phyloP scores from a whole-genome alignment of 176 grass and related monocot species.

The Musa itinerans region DNA sequence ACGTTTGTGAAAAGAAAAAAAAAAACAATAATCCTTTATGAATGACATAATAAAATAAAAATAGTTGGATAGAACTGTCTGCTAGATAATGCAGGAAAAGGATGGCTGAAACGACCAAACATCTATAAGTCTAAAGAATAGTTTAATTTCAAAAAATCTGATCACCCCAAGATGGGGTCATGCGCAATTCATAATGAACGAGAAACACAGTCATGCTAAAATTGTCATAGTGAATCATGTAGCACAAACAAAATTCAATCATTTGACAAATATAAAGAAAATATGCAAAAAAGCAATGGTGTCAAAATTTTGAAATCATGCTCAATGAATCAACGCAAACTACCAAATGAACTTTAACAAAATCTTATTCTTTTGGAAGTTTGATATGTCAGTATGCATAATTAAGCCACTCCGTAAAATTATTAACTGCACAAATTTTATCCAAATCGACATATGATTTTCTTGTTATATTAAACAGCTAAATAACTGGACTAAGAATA shows the following conservation, averaged over 20 bases:
- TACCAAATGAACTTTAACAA: background rate
- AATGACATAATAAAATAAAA: conserved; percentile 8
- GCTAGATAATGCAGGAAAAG: background rate
- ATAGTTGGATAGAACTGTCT: background rate
- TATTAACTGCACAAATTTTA: background rate
- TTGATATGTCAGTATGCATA: background rate
- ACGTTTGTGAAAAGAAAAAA: background rate
- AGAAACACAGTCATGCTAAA: too few relatives aligned
- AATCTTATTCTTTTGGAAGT: background rate
- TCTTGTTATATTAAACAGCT: too few relatives aligned
- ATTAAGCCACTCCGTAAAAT: background rate
- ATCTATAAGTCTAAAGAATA: background rate
- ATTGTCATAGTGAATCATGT: background rate
- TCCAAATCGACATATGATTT: too few relatives aligned
- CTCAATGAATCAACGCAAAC: background rate
- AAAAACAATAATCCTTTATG: background rate
- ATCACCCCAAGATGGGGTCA: background rate
- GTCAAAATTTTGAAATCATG: background rate
- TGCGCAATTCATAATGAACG: too few relatives aligned
- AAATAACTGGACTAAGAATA: too few relatives aligned
- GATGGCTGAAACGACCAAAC: background rate
- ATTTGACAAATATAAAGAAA: background rate
- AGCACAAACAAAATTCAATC: background rate
- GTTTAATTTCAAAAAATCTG: background rate
- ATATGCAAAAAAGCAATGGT: background rate